phyloP scores from a whole-genome alignment of 805 yeast genomes.

The Cyberlindnera nakhonratchasimensis region DNA sequence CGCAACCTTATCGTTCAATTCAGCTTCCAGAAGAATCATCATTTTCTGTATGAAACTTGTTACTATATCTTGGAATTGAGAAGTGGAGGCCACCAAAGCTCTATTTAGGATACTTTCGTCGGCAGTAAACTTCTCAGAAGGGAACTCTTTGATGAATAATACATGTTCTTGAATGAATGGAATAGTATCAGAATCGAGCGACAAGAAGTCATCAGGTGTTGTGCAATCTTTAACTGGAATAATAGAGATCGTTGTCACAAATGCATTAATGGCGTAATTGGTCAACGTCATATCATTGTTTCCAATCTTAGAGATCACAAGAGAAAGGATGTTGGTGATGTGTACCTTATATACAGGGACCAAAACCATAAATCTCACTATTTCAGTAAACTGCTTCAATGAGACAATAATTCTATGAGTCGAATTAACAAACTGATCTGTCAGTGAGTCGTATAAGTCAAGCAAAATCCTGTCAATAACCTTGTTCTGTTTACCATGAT shows the following conservation, averaged over 20 bases:
- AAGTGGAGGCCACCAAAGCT: slow-evolving; percentile 71
- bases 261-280: slow-evolving; percentile 58
- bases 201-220: slow-evolving; percentile 35
- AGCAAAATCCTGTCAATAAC: slow-evolving; percentile 53
- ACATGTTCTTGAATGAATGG: slow-evolving; percentile 68
- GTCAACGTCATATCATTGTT: slow-evolving; percentile 81
- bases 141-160: slow-evolving; percentile 39
- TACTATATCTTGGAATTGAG: slow-evolving; percentile 61
- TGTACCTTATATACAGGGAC: slow-evolving; percentile 71
- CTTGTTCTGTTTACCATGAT: slow-evolving; percentile 39
- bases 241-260: slow-evolving; percentile 66
- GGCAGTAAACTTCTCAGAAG: slow-evolving; percentile 32
- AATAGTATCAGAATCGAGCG: slow-evolving; percentile 37
- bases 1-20: slow-evolving; percentile 34
- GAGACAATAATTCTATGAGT: slow-evolving; percentile 80
- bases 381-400: slow-evolving; percentile 58
- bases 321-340: slow-evolving; percentile 64
- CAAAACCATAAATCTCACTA: slow-evolving; percentile 63
- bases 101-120: slow-evolving; percentile 45
- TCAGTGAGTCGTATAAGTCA: slow-evolving; percentile 75
- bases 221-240: slow-evolving; percentile 67
- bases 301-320: slow-evolving; percentile 79
- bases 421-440: slow-evolving; percentile 60
- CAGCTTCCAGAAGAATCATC: slow-evolving; percentile 58
- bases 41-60: slow-evolving; percentile 53